Conservation (phyloP, 1,139 yeast genomes). For the Blastobotrys ciferrii region DNA sequence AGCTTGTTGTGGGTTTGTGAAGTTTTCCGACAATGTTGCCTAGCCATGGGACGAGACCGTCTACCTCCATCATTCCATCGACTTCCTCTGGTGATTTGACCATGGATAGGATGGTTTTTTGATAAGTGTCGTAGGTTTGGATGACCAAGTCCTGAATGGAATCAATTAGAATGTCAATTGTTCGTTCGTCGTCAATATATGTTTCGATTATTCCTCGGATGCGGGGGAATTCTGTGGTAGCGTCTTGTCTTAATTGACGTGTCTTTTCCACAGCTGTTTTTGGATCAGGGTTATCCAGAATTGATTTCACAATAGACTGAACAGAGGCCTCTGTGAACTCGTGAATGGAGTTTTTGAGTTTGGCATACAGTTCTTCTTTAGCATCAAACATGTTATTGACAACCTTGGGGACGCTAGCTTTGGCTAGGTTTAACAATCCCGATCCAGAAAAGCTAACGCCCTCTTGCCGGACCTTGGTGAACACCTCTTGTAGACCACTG, state of each 20-base stretch:
- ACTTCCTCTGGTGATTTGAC: slow-evolving; percentile 24
- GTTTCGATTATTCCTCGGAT: slow-evolving; percentile 49
- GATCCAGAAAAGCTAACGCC: slow-evolving; percentile 33
- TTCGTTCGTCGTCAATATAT: slow-evolving; percentile 47
- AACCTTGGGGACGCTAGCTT: slow-evolving; percentile 77
- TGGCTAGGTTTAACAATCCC: slow-evolving; percentile 58
- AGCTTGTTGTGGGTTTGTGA: slow-evolving; percentile 14
- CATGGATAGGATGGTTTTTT: slow-evolving; percentile 33
- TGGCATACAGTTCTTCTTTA: slow-evolving; percentile 69
- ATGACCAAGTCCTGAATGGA: slow-evolving; percentile 58
- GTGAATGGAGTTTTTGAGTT: slow-evolving; percentile 67
- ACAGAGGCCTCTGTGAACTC: slow-evolving; percentile 52
- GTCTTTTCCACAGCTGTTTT: slow-evolving; percentile 36
- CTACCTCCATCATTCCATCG: slow-evolving; percentile 55
- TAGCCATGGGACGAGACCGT: slow-evolving; percentile 51
- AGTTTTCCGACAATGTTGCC: slow-evolving; percentile 44
- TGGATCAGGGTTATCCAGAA: slow-evolving; percentile 31
- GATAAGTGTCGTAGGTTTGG: slow-evolving; percentile 48
- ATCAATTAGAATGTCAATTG: slow-evolving; percentile 52
- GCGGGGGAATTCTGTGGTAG: slow-evolving; percentile 53
- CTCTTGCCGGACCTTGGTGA: slow-evolving; percentile 44
- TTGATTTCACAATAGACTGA: slow-evolving; percentile 33
- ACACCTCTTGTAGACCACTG: slow-evolving; percentile 58
- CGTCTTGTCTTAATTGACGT: slow-evolving; percentile 47
- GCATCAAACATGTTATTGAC: slow-evolving; percentile 86